Conservation (phyloP, 441 rosid species). For the Mallotus repandus region DNA sequence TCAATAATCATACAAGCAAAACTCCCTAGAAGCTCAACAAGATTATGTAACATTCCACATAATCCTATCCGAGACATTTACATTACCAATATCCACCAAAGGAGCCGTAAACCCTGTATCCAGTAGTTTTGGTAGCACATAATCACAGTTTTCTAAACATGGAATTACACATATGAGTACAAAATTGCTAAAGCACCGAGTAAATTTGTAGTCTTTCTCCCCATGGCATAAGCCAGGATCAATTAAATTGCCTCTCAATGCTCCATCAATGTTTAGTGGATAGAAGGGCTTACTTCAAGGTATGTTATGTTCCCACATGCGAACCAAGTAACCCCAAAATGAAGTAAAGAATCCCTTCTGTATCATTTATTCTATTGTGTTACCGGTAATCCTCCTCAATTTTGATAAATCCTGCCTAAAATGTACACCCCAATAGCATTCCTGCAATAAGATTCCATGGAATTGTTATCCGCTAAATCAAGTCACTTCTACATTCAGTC, state of each 20-base stretch:
- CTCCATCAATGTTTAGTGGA: neutral
- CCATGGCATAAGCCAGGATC: neutral
- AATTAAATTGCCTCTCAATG: neutral
- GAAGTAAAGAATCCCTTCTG: constrained; percentile 4
- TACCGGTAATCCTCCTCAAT: neutral
- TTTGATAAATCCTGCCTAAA: neutral
- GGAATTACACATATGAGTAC: neutral
- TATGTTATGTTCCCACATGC: neutral
- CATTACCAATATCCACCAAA: neutral
- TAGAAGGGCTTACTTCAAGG: neutral
- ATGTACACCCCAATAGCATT: neutral
- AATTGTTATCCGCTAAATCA: neutral
- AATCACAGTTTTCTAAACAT: neutral
- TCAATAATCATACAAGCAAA: too few species aligned
- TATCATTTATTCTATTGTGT: constrained; percentile 7
- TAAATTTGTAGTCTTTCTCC: neutral
- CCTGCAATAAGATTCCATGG: neutral
- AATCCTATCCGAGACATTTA: neutral
- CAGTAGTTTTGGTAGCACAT: too few species aligned
- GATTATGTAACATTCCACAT: neutral
- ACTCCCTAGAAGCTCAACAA: neutral
- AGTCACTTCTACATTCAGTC: neutral
- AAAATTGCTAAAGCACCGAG: neutral
- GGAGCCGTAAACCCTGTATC: too few species aligned
- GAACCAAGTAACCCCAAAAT: neutral